phyloP scores from a whole-genome alignment of 441 rosid genomes.

The Jatropha podagrica region DNA sequence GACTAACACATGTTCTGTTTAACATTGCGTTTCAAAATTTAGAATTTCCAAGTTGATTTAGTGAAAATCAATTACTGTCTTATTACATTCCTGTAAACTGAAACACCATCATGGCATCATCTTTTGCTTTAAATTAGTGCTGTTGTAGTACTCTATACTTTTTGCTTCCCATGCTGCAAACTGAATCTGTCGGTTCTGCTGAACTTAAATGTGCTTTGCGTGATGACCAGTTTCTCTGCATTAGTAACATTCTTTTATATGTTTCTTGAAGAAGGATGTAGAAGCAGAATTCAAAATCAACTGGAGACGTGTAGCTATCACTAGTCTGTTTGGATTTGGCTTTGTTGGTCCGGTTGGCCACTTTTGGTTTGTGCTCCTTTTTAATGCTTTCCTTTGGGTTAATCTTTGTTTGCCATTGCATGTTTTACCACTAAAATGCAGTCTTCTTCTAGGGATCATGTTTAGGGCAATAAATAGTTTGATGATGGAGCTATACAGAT shows the following conservation, averaged over 20 bases:
- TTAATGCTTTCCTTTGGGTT: constrained; percentile 16
- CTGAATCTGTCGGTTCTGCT: neutral
- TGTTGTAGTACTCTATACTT: constrained; percentile 10
- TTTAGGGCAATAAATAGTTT: neutral
- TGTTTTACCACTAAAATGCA: neutral
- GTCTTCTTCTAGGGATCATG: neutral
- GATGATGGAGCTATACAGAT: neutral
- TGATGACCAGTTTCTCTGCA: constrained; percentile 19
- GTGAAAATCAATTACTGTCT: neutral
- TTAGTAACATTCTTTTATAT: constrained; percentile 12
- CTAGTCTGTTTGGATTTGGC: constrained; percentile 85
- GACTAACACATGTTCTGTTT: neutral
- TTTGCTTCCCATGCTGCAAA: constrained; percentile 7
- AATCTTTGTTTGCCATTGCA: constrained; percentile 2
- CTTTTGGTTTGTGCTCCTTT: constrained; percentile 66
- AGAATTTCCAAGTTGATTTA: neutral
- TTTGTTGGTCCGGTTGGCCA: constrained; percentile 98
- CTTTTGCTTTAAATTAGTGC: constrained; percentile 1
- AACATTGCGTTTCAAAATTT: neutral
- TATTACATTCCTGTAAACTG: neutral
- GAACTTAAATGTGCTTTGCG: constrained; percentile 13
- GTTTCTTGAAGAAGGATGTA: constrained; percentile 46
- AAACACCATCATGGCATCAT: neutral
- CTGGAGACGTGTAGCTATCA: constrained; percentile 85
- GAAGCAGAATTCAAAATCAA: constrained; percentile 58